Evolutionary conservation across 257 asterid genomes (phyloP).

Genomic region (Ehretia macrophylla): DNA sequence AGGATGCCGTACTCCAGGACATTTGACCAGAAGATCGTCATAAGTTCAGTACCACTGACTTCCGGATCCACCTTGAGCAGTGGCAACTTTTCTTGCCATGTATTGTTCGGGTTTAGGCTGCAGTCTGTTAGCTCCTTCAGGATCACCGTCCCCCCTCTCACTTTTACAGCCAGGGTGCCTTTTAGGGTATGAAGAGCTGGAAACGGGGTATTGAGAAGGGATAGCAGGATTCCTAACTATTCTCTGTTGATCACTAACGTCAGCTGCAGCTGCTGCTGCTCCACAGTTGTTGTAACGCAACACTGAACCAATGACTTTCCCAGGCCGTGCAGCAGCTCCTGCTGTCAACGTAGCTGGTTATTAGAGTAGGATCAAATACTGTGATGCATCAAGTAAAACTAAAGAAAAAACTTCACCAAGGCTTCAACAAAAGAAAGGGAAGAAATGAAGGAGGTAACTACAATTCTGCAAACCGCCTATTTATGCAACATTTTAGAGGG

Average conservation of each 20-base stretch:
- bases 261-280: constrained; percentile 50
- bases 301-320: constrained; percentile 61
- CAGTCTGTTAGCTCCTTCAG: constrained; percentile 28
- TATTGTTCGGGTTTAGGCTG: constrained; percentile 44
- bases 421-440: neutral
- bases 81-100: constrained; percentile 43
- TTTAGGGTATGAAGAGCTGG: constrained; percentile 48
- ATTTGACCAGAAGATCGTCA: constrained; percentile 4
- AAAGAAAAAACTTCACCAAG: neutral
- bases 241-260: constrained; percentile 56
- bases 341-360: constrained; percentile 24
- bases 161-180: constrained; percentile 39
- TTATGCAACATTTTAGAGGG: too few relatives aligned
- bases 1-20: neutral
- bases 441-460: neutral
- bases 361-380: neutral
- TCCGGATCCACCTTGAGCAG: constrained; percentile 46
- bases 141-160: constrained; percentile 36
- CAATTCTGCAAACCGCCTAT: too few relatives aligned
- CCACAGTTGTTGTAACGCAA: constrained; percentile 54
- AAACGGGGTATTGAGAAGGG: constrained; percentile 52
- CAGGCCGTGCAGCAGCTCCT: constrained; percentile 73
- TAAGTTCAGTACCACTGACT: constrained; percentile 35
- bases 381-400: constrained; percentile 4
- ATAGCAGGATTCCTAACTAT: constrained; percentile 48